phyloP scores from a whole-genome alignment of 169 alveolate species.

The Amoebophrya sp. region DNA sequence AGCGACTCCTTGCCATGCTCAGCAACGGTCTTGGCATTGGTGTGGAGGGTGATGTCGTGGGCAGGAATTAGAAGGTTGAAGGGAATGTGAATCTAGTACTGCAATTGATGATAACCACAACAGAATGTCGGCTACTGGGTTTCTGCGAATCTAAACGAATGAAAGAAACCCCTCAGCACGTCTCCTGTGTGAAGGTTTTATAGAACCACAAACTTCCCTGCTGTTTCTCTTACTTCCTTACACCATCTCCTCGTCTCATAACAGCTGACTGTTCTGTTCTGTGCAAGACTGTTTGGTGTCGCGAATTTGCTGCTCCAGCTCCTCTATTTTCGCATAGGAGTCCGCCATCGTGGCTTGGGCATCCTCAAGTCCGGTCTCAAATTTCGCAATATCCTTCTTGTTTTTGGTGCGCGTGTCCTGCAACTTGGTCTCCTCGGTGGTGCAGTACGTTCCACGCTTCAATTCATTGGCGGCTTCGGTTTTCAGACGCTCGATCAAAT shows the following conservation, averaged over 20 bases:
- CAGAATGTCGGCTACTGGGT: too few species aligned
- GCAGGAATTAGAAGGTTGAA: too few species aligned
- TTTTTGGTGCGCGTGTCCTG: constrained; percentile 12
- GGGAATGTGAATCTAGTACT: too few species aligned
- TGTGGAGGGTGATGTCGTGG: not conserved
- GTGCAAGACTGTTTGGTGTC: not conserved
- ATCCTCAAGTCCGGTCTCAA: not conserved
- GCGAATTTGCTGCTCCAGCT: not conserved
- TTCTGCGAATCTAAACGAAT: too few species aligned
- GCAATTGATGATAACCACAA: too few species aligned
- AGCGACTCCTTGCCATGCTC: not conserved
- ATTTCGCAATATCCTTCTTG: not conserved
- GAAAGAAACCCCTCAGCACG: too few species aligned
- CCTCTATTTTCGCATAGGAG: not conserved
- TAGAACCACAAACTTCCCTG: too few species aligned
- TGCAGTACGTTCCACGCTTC: constrained; percentile 15
- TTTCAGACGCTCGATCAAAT: constrained; percentile 1
- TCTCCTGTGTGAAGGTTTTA: too few species aligned
- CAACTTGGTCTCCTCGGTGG: constrained; percentile 19
- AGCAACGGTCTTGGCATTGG: not conserved
- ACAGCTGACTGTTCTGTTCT: not conserved
- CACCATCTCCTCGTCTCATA: too few species aligned
- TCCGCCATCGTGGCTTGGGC: constrained; percentile 24
- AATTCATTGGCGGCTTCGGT: not conserved
- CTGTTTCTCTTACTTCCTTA: too few species aligned